These are phyloP conservation scores for Jackrogersella multiformis DNA, from an alignment of 495 filamentous ascomycete species.

Conservation along the genomic window DNA sequence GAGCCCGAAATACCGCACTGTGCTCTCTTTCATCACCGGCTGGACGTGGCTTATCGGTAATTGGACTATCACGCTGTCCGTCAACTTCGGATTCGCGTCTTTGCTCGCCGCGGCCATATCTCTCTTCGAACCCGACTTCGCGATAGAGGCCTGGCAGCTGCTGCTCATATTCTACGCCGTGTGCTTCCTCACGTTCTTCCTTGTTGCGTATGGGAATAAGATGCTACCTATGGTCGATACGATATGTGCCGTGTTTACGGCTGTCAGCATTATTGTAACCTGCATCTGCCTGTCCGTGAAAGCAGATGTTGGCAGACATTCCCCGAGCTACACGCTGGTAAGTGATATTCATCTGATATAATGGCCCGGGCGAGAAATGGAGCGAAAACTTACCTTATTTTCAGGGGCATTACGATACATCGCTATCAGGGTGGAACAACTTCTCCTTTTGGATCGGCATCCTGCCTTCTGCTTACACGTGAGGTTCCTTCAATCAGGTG, in stretches of 20 bases:
- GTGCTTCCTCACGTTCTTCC: conserved; percentile 59
- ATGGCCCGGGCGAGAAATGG: conserved; percentile 48
- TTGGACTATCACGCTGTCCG: conserved; percentile 67
- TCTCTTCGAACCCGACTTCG: conserved; percentile 55
- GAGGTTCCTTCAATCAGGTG: background rate
- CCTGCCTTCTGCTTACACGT: conserved; percentile 61
- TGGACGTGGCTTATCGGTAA: conserved; percentile 65
- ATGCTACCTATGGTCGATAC: conserved; percentile 64
- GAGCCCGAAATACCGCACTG: conserved; percentile 55
- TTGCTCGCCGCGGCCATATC: conserved; percentile 63
- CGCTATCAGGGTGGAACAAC: conserved; percentile 61
- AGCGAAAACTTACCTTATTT: conserved; percentile 55
- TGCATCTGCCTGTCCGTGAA: conserved; percentile 62
- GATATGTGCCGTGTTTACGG: conserved; percentile 52
- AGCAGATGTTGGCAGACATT: conserved; percentile 62
- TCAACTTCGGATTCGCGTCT: conserved; percentile 64
- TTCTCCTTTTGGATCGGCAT: conserved; percentile 66
- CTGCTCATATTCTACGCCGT: conserved; percentile 65
- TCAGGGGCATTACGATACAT: conserved; percentile 64
- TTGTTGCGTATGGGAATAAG: conserved; percentile 65
- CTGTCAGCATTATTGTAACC: conserved; percentile 44
- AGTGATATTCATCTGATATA: conserved; percentile 53
- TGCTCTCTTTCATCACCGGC: conserved; percentile 66
- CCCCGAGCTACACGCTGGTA: conserved; percentile 48
- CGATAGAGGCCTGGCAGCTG: conserved; percentile 57